These are phyloP conservation scores for Diplogelasinospora grovesii DNA, from an alignment of 495 filamentous ascomycete genomes.

Conservation along the genomic window DNA sequence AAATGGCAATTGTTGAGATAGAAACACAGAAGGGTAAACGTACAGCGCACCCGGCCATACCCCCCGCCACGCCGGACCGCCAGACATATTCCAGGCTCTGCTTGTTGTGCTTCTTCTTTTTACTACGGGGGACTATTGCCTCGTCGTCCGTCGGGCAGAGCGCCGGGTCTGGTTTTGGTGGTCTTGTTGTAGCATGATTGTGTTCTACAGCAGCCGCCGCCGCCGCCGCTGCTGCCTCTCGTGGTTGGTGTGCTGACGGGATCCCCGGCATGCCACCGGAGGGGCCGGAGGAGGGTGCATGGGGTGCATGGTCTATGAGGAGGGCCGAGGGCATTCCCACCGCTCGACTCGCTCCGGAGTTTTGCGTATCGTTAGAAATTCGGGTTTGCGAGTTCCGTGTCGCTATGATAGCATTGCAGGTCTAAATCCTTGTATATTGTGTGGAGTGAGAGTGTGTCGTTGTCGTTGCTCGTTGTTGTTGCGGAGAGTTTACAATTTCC, in stretches of 20 bases:
- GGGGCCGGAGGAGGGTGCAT: no score
- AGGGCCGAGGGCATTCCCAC: slow-evolving; percentile 43
- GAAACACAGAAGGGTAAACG: slow-evolving; percentile 21
- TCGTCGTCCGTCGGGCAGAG: slow-evolving; percentile 34
- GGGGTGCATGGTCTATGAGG: slow-evolving; percentile 43
- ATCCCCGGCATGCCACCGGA: slow-evolving; percentile 40
- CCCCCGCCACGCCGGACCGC: slow-evolving; percentile 76
- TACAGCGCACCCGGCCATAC: slow-evolving; percentile 82
- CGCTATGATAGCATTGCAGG: no score
- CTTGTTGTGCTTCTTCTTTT: slow-evolving; percentile 43
- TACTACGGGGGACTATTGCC: slow-evolving; percentile 26
- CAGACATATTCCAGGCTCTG: slow-evolving; percentile 76
- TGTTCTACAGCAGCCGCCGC: no score
- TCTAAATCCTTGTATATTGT: no score
- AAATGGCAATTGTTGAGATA: slow-evolving; percentile 13
- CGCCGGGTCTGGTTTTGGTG: slow-evolving; percentile 16
- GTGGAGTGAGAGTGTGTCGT: no score
- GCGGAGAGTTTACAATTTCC: no score
- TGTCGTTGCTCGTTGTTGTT: no score
- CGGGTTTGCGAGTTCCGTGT: slow-evolving; percentile 5
- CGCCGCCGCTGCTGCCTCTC: slow-evolving; percentile 23
- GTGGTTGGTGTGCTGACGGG: slow-evolving; percentile 30
- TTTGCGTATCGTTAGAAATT: slow-evolving; percentile 12
- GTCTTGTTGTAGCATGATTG: slow-evolving; percentile 8
- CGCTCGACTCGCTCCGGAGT: slow-evolving; percentile 15